Conservation (phyloP, 1,284 basidiomycete genomes). For the Trichosporon asahii region DNA sequence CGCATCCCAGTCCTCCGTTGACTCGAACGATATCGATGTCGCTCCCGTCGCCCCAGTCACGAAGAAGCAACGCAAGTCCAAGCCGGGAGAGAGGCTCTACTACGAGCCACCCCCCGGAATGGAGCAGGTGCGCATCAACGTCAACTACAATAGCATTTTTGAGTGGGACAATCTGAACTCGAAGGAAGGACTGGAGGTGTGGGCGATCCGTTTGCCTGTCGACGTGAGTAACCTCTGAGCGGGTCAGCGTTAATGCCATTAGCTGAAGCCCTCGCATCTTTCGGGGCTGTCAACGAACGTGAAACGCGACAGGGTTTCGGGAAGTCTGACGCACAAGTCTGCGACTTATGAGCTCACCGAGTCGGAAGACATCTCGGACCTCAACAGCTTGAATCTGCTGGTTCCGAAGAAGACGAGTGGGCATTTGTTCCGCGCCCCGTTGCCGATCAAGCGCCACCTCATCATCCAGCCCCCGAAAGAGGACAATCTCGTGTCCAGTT, state of each 20-base stretch:
- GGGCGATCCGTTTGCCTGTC: slow-evolving; percentile 47
- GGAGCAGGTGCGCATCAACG: slow-evolving; percentile 31
- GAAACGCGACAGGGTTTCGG: slow-evolving; percentile 14
- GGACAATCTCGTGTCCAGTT: neutral
- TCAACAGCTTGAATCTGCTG: slow-evolving; percentile 44
- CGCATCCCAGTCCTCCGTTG: neutral
- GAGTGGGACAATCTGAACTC: slow-evolving; percentile 42
- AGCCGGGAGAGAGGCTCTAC: slow-evolving; percentile 4
- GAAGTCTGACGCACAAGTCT: slow-evolving; percentile 34
- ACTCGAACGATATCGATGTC: neutral
- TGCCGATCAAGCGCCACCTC: slow-evolving; percentile 41
- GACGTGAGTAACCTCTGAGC: slow-evolving; percentile 34
- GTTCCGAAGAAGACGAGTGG: slow-evolving; percentile 32
- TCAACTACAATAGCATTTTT: slow-evolving; percentile 27
- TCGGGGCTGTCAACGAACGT: slow-evolving; percentile 17
- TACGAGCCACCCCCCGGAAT: slow-evolving; percentile 46
- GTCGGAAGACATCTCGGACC: slow-evolving; percentile 30
- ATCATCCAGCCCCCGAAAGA: slow-evolving; percentile 34
- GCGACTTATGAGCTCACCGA: slow-evolving; percentile 34
- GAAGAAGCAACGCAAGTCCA: neutral
- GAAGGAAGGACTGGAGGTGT: slow-evolving; percentile 43
- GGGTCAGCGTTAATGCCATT: neutral
- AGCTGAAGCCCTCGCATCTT: slow-evolving; percentile 46
- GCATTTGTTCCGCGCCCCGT: slow-evolving; percentile 23
- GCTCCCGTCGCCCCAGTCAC: neutral